These are phyloP conservation scores for Thalassiosira hispida DNA, from an alignment of 352 stramenopile species.

Conservation along the genomic window DNA sequence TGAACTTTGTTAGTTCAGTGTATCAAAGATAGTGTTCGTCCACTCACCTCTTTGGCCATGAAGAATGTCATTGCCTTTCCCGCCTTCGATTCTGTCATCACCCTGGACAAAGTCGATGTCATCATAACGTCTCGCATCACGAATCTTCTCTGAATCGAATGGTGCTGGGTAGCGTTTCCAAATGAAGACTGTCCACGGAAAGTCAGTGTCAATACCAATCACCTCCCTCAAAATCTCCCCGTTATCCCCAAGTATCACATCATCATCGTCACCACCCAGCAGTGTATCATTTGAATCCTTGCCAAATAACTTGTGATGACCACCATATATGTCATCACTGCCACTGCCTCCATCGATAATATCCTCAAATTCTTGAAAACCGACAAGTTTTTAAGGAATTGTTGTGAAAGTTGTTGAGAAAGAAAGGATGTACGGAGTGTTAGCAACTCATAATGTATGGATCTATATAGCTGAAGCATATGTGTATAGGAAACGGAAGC, in stretches of 20 bases:
- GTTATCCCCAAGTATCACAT: constrained; percentile 52
- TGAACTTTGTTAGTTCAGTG: not conserved
- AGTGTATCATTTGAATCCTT: constrained; percentile 31
- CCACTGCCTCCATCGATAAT: constrained; percentile 26
- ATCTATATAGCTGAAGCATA: too few species aligned
- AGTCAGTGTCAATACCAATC: not conserved
- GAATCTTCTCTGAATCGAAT: constrained; percentile 50
- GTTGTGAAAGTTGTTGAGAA: too few species aligned
- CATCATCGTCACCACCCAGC: constrained; percentile 21
- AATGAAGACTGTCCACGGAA: constrained; percentile 12
- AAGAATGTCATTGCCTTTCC: constrained; percentile 15
- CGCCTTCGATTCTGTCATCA: constrained; percentile 41
- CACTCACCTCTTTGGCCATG: constrained; percentile 33
- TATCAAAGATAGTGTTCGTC: constrained; percentile 8
- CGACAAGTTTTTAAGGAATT: too few species aligned
- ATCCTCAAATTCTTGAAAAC: constrained; percentile 32
- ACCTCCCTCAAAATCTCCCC: constrained; percentile 44
- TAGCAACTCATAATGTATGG: too few species aligned
- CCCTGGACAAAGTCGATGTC: constrained; percentile 39
- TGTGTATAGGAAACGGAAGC: too few species aligned
- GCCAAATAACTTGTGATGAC: constrained; percentile 36
- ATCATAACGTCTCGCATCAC: constrained; percentile 22
- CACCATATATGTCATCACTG: constrained; percentile 40
- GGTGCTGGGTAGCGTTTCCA: constrained; percentile 36
- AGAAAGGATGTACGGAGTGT: too few species aligned